These are phyloP conservation scores for Dendryphion nanum DNA, from an alignment of 2,329 filamentous ascomycete genomes.

Conservation along the genomic window DNA sequence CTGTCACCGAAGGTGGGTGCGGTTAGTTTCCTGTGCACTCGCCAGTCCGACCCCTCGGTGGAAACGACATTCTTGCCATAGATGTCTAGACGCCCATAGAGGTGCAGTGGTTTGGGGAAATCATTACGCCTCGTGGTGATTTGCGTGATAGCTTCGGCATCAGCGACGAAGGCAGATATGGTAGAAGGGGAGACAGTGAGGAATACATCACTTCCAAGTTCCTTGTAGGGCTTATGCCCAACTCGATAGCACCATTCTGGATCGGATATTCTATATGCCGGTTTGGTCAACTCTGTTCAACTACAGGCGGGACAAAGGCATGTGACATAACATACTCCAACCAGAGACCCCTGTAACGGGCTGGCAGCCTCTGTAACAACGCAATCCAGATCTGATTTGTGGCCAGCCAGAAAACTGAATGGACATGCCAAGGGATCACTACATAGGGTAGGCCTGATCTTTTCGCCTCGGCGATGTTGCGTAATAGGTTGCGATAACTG, in stretches of 20 bases:
- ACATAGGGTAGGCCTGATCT: constrained; percentile 47
- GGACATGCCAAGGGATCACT: constrained; percentile 44
- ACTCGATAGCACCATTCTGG: constrained; percentile 61
- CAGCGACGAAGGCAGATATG: constrained; percentile 57
- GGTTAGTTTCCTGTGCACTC: constrained; percentile 69
- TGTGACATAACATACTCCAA: constrained; percentile 51
- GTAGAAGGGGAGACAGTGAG: constrained; percentile 60
- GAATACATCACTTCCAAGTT: constrained; percentile 61
- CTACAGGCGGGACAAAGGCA: too few relatives aligned
- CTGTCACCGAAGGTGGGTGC: constrained; percentile 73
- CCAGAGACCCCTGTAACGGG: constrained; percentile 57
- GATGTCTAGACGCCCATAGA: constrained; percentile 60
- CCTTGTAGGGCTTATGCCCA: constrained; percentile 58
- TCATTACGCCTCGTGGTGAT: constrained; percentile 65
- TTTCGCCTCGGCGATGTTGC: constrained; percentile 46
- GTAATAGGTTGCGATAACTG: constrained; percentile 37
- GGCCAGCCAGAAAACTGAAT: constrained; percentile 57
- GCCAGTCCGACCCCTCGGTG: constrained; percentile 69
- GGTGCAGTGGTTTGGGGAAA: constrained; percentile 66
- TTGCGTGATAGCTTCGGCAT: constrained; percentile 65
- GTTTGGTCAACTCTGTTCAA: constrained; percentile 8
- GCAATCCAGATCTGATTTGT: constrained; percentile 56
- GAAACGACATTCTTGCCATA: constrained; percentile 72
- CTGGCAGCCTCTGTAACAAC: constrained; percentile 52
- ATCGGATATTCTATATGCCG: constrained; percentile 48